Conservation (phyloP, 768 basidiomycete genomes). For the Ramaria sp. region DNA sequence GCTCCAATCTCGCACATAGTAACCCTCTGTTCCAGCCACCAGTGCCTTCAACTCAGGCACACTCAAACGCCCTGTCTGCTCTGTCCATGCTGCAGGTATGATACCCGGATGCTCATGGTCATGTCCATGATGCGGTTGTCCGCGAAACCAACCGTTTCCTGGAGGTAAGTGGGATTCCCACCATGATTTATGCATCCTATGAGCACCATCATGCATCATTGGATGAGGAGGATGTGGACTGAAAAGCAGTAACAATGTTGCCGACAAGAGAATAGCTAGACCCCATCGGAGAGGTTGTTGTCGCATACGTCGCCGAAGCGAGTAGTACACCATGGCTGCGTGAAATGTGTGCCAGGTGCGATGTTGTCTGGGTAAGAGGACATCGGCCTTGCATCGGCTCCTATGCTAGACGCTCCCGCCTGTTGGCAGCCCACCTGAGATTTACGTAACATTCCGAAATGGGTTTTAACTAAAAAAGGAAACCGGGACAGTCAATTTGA, state of each 20-base stretch:
- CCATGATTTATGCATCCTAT: background rate
- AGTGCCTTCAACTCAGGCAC: slow-evolving; percentile 24
- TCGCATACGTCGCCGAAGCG: background rate
- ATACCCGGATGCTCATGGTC: background rate
- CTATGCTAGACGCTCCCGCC: too few species aligned
- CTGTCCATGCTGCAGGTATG: background rate
- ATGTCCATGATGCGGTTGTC: background rate
- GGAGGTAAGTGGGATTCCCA: background rate
- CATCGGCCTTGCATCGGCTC: too few species aligned
- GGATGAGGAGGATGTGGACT: background rate
- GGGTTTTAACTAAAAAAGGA: too few species aligned
- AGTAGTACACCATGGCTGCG: background rate
- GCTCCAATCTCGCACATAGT: slow-evolving; percentile 33
- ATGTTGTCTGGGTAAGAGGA: too few species aligned
- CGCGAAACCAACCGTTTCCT: background rate
- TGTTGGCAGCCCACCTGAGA: too few species aligned
- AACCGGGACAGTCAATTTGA: too few species aligned
- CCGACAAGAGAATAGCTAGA: background rate
- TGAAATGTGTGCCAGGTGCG: background rate
- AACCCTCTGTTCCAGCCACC: slow-evolving; percentile 30
- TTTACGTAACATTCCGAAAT: too few species aligned
- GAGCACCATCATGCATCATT: background rate
- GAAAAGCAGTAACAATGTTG: background rate
- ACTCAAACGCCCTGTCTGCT: slow-evolving; percentile 12
- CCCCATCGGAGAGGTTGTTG: background rate